These are phyloP conservation scores for Starmerella kuoi DNA, from an alignment of 805 yeast species.

Conservation along the genomic window DNA sequence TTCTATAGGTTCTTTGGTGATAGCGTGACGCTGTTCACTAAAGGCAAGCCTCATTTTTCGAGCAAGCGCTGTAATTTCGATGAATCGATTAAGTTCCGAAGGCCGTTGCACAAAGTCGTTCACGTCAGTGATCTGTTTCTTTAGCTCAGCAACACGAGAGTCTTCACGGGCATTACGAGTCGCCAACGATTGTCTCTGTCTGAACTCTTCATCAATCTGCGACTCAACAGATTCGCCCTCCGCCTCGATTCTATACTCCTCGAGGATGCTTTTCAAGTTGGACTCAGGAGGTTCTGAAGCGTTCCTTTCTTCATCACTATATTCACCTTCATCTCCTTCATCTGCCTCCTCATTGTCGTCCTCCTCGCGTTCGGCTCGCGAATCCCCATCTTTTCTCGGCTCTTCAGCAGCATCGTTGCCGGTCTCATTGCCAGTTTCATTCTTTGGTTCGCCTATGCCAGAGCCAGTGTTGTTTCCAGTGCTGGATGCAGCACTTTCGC, in stretches of 20 bases:
- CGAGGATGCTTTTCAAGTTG: background rate
- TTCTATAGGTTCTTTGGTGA: background rate
- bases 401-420: background rate
- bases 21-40: background rate
- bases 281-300: background rate
- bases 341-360: background rate
- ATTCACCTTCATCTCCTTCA: background rate
- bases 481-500: background rate
- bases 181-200: background rate
- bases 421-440: background rate
- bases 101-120: background rate
- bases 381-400: background rate
- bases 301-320: background rate
- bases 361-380: background rate
- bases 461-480: background rate
- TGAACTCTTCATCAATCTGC: slow-evolving; percentile 4
- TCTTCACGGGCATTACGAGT: background rate
- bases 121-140: background rate
- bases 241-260: slow-evolving; percentile 1
- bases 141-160: background rate
- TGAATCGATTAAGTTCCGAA: background rate
- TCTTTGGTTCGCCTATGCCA: background rate
- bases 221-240: slow-evolving; percentile 3
- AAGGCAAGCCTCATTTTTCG: background rate
- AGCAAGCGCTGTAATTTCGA: background rate